phyloP scores from a whole-genome alignment of 1,284 basidiomycete species.

The Peniophora sp. region DNA sequence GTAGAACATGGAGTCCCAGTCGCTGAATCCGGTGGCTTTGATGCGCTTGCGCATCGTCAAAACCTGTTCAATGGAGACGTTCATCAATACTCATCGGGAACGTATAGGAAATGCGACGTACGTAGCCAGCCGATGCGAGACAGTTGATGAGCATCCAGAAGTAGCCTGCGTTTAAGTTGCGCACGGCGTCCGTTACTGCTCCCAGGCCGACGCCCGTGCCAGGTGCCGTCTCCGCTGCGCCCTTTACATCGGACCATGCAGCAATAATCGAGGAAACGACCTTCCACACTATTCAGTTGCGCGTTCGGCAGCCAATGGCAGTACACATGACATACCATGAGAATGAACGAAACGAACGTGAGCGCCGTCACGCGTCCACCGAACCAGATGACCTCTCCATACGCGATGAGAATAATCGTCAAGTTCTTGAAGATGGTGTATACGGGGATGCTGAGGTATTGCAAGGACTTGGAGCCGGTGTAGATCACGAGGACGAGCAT shows the following conservation, averaged over 20 bases:
- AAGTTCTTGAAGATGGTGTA: slow-evolving; percentile 99
- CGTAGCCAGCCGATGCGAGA: slow-evolving; percentile 86
- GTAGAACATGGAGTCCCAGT: slow-evolving; percentile 99
- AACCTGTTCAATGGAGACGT: slow-evolving; percentile 41
- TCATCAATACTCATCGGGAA: not conserved
- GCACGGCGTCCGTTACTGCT: slow-evolving; percentile 40
- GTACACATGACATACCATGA: slow-evolving; percentile 64
- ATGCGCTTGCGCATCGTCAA: slow-evolving; percentile 96
- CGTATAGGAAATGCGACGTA: slow-evolving; percentile 32
- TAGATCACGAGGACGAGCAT: slow-evolving; percentile 94
- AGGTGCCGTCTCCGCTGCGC: slow-evolving; percentile 31
- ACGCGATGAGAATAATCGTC: slow-evolving; percentile 97
- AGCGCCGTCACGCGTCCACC: slow-evolving; percentile 83
- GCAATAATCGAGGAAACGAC: slow-evolving; percentile 93
- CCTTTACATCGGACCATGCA: slow-evolving; percentile 72
- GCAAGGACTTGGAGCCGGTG: slow-evolving; percentile 97
- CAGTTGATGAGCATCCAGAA: slow-evolving; percentile 97
- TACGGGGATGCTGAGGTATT: slow-evolving; percentile 89
- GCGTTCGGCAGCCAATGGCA: slow-evolving; percentile 6
- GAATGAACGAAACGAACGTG: slow-evolving; percentile 82
- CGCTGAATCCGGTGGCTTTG: slow-evolving; percentile 96
- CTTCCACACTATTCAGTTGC: slow-evolving; percentile 28
- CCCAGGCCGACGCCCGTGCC: slow-evolving; percentile 32
- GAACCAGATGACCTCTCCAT: slow-evolving; percentile 98
- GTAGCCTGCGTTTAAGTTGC: slow-evolving; percentile 77